Base-by-base conservation (phyloP, 345 rosid species). In the Brassica juncea region DNA sequence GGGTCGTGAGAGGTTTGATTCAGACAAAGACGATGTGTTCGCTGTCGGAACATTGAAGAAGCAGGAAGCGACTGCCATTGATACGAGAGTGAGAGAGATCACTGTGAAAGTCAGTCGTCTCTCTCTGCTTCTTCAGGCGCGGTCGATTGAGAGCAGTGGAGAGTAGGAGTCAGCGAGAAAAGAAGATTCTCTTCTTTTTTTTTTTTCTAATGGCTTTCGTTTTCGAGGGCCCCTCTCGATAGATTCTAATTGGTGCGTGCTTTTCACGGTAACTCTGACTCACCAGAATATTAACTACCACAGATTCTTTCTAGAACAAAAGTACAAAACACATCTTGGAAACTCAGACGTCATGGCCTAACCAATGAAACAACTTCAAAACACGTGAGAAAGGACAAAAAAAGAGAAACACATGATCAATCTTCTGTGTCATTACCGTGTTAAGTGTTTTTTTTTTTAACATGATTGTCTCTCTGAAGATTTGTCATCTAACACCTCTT, bases 61-160 rank as follows among this genome's bases (percentile, higher is more conserved):
- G 66, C 86, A 82, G 39, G 87, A 77, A 14, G 92, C 76, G 78
- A 87, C 71, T 16, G 97, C 87, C 94, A 89, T 87, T 80, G 80
- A 16, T 28, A 64, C 5, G 47, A 66, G 25, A 23, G 39, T 69
- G 1, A 23, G 57, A 34, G 25, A 23, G 25, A 23, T 23, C 25
- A 23, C 25, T 23, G 25, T 23, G 25, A 23, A 23, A 39, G 25
- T 23, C 25, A 69, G 67, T 52, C 76, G 66, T 37, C 31, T 35
- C 6, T 23, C 25, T 27, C 5, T 25, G 73, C 32, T 11, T 68
- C 72, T 35, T 15, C 70, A 66, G 71, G 70, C 75, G 73, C 69
- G 25, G 25, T 10, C 59, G 31, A 23, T 74, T 74, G 60, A 68
- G 66, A 35, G 70, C 27, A 23, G 25, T 23, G 25, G 25, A 68